phyloP scores from a whole-genome alignment of 2,329 filamentous ascomycete genomes.

The Bipolaris gigantea region DNA sequence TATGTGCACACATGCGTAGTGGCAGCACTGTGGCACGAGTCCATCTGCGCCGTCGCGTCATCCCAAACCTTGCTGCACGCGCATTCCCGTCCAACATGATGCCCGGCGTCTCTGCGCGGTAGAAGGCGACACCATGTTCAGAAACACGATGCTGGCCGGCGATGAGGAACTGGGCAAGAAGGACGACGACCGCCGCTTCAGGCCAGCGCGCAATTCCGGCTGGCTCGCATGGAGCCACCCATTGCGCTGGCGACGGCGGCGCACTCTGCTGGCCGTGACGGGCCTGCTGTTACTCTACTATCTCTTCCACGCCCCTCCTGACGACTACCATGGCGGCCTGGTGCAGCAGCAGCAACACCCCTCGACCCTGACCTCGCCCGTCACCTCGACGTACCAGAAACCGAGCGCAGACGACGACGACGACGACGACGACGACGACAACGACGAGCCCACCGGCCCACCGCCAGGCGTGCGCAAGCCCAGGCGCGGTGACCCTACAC shows the following conservation, averaged over 20 bases:
- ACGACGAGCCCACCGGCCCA: conserved; percentile 28
- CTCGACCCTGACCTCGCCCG: conserved; percentile 5
- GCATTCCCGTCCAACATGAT: conserved; percentile 21
- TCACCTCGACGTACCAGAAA: conserved; percentile 12
- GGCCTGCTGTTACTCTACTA: conserved; percentile 60
- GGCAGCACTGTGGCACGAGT: background rate
- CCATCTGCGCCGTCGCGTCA: background rate
- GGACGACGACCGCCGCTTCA: conserved; percentile 60
- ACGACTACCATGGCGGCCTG: background rate
- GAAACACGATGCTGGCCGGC: conserved; percentile 50
- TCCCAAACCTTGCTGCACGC: background rate
- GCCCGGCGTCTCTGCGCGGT: conserved; percentile 31
- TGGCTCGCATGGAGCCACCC: conserved; percentile 28
- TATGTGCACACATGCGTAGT: background rate
- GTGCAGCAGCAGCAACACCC: background rate
- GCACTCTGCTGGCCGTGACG: conserved; percentile 47
- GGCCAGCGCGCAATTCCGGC: conserved; percentile 43
- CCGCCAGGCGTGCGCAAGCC: conserved; percentile 30
- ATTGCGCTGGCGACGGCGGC: conserved; percentile 53
- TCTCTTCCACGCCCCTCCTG: conserved; percentile 54
- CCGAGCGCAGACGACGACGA: conserved; percentile 4
- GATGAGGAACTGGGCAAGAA: conserved; percentile 68
- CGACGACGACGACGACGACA: no score
- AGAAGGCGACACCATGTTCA: conserved; percentile 36
- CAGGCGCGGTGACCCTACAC: conserved; percentile 16